Percentiles rank a stretch among this genome's conserved stretches.
Conservation (phyloP, 129 eudicot species). For the Escallonia rubra region DNA sequence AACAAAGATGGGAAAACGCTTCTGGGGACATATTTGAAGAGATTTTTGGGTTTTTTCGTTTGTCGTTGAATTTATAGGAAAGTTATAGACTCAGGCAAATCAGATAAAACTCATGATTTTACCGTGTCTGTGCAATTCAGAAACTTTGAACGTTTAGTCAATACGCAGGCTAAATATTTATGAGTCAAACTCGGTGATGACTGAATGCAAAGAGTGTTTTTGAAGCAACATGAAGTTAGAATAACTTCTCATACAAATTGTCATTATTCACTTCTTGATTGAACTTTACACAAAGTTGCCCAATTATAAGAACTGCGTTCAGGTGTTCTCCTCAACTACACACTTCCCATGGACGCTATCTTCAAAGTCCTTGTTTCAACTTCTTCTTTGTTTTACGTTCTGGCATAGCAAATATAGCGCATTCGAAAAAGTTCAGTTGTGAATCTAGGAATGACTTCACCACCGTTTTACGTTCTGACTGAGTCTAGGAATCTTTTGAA, state of each 20-base stretch:
- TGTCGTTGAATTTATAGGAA: not conserved
- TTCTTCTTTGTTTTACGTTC: no score
- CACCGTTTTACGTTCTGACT: no score
- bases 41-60: no score
- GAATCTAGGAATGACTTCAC: no score
- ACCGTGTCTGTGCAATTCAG: no score
- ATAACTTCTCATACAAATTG: conserved; percentile 14
- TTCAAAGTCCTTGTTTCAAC: not conserved
- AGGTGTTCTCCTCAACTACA: conserved; percentile 10
- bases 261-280: not conserved
- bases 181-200: conserved; percentile 29
- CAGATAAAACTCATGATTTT: not conserved
- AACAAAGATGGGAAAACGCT: no score
- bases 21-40: no score
- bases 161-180: not conserved
- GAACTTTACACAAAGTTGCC: conserved; percentile 3
- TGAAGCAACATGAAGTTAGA: conserved; percentile 35
- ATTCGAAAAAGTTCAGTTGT: no score
- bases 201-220: conserved; percentile 15
- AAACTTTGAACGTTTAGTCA: no score
- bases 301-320: not conserved
- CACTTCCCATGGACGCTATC: not conserved
- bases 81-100: not conserved
- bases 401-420: no score
- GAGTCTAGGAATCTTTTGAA: no score